Percentiles rank a stretch among this genome's conserved stretches.
These are phyloP conservation scores for Mycoemilia scoparia DNA, from an alignment of 192 early-diverging fungal species.

Conservation along the genomic window DNA sequence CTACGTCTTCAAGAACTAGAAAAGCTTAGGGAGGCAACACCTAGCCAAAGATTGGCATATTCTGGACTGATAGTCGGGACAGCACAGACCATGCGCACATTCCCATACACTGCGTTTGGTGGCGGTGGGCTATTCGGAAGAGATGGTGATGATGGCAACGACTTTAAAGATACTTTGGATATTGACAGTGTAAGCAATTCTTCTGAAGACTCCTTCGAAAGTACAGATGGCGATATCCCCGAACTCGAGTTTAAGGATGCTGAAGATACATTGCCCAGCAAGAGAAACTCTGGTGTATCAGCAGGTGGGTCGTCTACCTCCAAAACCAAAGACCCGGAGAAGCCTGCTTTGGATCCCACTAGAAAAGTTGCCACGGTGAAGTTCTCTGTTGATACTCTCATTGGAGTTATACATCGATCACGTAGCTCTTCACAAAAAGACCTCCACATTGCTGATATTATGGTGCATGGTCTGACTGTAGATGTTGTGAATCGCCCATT, in stretches of 20 bases:
- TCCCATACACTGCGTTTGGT: no score
- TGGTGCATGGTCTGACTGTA: slow-evolving; percentile 50
- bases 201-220: slow-evolving; percentile 29
- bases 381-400: slow-evolving; percentile 26
- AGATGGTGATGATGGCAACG: no score
- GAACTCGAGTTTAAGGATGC: slow-evolving; percentile 3
- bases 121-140: no score
- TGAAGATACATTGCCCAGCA: slow-evolving; percentile 12
- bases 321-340: no score
- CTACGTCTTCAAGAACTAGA: no score
- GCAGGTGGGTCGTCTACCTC: no score
- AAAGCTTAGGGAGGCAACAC: no score
- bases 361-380: slow-evolving; percentile 19
- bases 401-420: slow-evolving; percentile 27
- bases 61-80: no score
- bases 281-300: slow-evolving; percentile 6
- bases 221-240: slow-evolving; percentile 8
- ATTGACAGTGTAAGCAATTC: no score
- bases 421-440: slow-evolving; percentile 19
- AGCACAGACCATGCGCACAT: no score
- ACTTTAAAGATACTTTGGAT: no score
- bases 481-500: slow-evolving; percentile 49
- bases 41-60: no score
- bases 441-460: slow-evolving; percentile 26
- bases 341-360: slow-evolving; percentile 24